phyloP scores from a whole-genome alignment of 768 basidiomycete genomes.

The Pleurotus cornucopiae region DNA sequence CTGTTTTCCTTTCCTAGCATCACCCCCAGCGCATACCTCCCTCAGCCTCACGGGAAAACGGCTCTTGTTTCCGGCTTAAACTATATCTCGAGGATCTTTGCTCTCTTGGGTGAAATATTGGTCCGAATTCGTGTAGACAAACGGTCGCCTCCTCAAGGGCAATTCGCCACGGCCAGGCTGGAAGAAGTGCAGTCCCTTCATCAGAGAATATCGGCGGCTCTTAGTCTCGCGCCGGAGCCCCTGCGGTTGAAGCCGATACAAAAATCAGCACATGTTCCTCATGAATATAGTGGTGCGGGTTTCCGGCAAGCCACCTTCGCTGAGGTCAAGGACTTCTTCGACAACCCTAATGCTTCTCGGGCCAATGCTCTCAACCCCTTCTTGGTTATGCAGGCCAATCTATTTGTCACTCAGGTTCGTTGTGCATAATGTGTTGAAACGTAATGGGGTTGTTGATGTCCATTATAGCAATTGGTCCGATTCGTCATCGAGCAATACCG shows the following conservation, averaged over 20 bases:
- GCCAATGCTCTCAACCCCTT: conserved; percentile 86
- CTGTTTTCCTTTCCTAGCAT: conserved; percentile 44
- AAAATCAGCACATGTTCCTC: conserved; percentile 42
- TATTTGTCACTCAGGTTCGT: conserved; percentile 81
- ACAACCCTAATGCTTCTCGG: conserved; percentile 83
- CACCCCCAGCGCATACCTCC: conserved; percentile 77
- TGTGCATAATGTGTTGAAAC: neutral
- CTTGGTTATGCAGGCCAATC: conserved; percentile 88
- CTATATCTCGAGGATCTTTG: conserved; percentile 83
- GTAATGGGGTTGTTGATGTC: neutral
- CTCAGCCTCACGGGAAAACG: conserved; percentile 85
- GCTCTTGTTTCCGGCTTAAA: conserved; percentile 84
- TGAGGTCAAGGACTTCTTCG: conserved; percentile 88
- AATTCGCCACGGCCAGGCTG: conserved; percentile 78
- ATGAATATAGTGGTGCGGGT: conserved; percentile 64
- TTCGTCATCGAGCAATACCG: conserved; percentile 92
- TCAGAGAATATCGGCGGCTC: conserved; percentile 66
- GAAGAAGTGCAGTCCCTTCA: conserved; percentile 84
- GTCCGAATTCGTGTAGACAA: conserved; percentile 86
- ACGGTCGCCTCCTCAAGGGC: conserved; percentile 79
- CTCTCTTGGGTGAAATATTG: conserved; percentile 80
- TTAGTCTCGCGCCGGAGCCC: conserved; percentile 73
- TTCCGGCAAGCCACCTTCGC: conserved; percentile 83
- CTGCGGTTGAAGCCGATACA: conserved; percentile 62
- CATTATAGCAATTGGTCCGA: conserved; percentile 79